phyloP scores from a whole-genome alignment of 495 filamentous ascomycete genomes.

The Aspergillus cristatus region DNA sequence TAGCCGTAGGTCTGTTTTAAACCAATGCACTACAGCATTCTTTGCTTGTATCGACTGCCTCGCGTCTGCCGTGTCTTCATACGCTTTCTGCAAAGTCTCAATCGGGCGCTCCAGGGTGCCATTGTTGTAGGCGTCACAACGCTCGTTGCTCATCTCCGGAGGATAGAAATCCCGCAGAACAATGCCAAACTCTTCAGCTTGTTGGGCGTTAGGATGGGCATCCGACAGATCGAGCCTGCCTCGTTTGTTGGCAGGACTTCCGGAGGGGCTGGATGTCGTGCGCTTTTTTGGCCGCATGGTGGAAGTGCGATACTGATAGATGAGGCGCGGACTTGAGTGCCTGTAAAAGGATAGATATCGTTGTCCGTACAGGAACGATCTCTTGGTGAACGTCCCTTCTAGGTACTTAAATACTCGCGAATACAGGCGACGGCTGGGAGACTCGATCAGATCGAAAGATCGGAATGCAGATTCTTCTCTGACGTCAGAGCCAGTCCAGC shows the following conservation, averaged over 20 bases:
- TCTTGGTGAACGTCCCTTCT: too few species aligned
- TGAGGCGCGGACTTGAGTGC: too few species aligned
- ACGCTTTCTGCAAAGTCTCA: conserved; percentile 45
- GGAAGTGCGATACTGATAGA: not conserved
- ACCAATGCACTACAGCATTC: conserved; percentile 80
- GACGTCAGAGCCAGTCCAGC: conserved; percentile 20
- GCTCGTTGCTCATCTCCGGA: conserved; percentile 69
- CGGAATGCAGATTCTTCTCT: conserved; percentile 7
- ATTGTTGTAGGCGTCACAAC: conserved; percentile 61
- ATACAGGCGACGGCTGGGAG: not conserved
- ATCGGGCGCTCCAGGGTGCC: conserved; percentile 62
- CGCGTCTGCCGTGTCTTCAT: conserved; percentile 39
- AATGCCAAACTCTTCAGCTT: conserved; percentile 58
- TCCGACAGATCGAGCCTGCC: conserved; percentile 11
- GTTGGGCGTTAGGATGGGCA: conserved; percentile 30
- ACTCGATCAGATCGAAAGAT: conserved; percentile 16
- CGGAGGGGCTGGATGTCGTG: conserved; percentile 10
- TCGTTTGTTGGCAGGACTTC: conserved; percentile 12
- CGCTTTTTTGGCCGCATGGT: conserved; percentile 25
- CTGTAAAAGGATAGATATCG: too few species aligned
- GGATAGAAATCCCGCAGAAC: conserved; percentile 78
- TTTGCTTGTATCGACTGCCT: conserved; percentile 38
- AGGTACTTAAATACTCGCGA: not conserved
- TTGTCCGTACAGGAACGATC: too few species aligned
- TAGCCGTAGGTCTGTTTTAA: conserved; percentile 71